Base-by-base conservation (phyloP, 192 early-diverging fungal genomes). In the Gonapodya prolifera region DNA sequence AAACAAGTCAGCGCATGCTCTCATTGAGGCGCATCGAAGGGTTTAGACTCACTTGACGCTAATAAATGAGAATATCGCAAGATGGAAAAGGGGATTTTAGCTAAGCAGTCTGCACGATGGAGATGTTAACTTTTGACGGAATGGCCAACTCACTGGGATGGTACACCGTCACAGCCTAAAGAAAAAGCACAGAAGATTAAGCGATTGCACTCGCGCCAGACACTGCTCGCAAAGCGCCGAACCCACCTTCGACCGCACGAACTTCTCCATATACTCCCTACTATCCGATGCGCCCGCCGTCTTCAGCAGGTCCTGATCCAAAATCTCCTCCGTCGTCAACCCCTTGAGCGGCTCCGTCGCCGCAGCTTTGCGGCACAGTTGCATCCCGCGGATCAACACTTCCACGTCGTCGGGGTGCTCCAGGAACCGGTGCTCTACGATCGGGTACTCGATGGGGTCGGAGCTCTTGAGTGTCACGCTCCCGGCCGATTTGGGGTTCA, bases 101-200 rank as follows among this genome's bases (percentile, higher is more conserved):
- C 23, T 16, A 61, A 16, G 45, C 45, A 23, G 8, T 23, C 8
- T 16, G 45, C 8, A 61, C 23, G 45, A 61, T 16, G 23, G 45
- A 61, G n/a, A n/a, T n/a, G n/a, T n/a, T n/a, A n/a, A n/a, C n/a
- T n/a, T n/a, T n/a, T n/a, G 45, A 16, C 45, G 23, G 23, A 61
- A 61, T 16, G 8, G 45, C 8, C 8, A 61, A 61, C 45, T 61
- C 8, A 30, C 28, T 73, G 18, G 71, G 71, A 29, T 73, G 71
- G 71, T 73, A 73, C 18, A 73, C 71, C 2, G 71, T 73, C 28
- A 73, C 71, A 8, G 71, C 18, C n/a, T n/a, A n/a, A n/a, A n/a
- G n/a, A n/a, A n/a, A n/a, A n/a, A n/a, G n/a, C n/a, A n/a, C n/a
- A n/a, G n/a, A n/a, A n/a, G n/a, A n/a, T n/a, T n/a, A n/a, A n/a